phyloP scores from a whole-genome alignment of 1,139 yeast species.

The Hansenula anomala region DNA sequence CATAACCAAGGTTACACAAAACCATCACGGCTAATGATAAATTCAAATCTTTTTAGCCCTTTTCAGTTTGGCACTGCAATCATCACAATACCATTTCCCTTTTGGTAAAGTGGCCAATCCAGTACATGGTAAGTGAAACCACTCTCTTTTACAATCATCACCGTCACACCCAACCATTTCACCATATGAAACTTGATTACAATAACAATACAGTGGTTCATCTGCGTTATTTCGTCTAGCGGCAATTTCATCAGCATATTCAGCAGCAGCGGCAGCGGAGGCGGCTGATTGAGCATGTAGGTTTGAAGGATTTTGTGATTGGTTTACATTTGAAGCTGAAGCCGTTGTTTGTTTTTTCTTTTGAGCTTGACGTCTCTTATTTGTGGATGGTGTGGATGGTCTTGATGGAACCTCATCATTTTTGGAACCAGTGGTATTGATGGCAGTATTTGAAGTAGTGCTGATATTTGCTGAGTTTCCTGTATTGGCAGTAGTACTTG shows the following conservation, averaged over 20 bases:
- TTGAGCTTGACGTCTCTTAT: conserved; percentile 15
- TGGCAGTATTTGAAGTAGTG: too few relatives aligned
- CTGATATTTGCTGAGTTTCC: too few relatives aligned
- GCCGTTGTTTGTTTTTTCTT: conserved; percentile 12
- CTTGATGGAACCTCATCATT: conserved; percentile 9
- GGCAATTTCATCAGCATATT: conserved; percentile 13
- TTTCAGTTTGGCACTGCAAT: conserved; percentile 47
- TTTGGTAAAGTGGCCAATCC: conserved; percentile 88
- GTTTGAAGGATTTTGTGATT: too few relatives aligned
- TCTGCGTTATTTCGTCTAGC: conserved; percentile 22
- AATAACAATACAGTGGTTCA: conserved; percentile 91
- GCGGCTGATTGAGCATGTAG: too few relatives aligned
- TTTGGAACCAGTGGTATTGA: too few relatives aligned
- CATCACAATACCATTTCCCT: conserved; percentile 97
- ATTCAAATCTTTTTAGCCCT: conserved; percentile 7
- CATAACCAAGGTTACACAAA: neutral
- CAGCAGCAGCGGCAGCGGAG: too few relatives aligned
- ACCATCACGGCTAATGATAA: neutral
- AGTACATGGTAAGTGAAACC: conserved; percentile 97
- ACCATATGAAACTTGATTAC: conserved; percentile 95
- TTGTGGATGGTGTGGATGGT: conserved; percentile 18
- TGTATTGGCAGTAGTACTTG: neutral
- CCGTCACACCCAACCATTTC: conserved; percentile 99
- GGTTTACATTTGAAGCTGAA: too few relatives aligned
- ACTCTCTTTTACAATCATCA: conserved; percentile 84